Evolutionary conservation across 768 basidiomycete genomes (phyloP), one percentile per base, ranked within the genome.

Genomic region (Hericium alpestre): DNA sequence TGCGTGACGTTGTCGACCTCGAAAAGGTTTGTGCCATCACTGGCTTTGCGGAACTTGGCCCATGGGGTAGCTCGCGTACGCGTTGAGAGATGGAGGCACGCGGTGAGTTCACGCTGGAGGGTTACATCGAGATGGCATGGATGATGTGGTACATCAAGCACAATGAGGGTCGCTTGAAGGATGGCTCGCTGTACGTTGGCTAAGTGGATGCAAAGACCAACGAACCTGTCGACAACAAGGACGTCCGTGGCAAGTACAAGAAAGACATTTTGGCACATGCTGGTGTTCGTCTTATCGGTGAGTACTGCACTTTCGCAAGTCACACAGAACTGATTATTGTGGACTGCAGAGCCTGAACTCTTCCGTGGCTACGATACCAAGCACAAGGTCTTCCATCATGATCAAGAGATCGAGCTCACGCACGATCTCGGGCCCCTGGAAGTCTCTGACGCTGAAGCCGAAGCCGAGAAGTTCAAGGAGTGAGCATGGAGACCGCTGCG

Each of bases 11-110:
- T 58, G 81, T 98, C 60, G 96, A 98, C 68, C 78, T 98, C 22
- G 96, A 99, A 61, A 94, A 95, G 73, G 94, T 97, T 58, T 75
- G 93, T 58, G 96, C 98, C 57, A 78, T 97, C 66, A 95, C 96
- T 47, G 96, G 96, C 59, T 98, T 91, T 69, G 95, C 89, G 38
- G 96, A 99, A 70, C 92, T 98, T 53, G 89, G 96, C 2, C 96
- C 96, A 12, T 99, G 95, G 94, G 96, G 96, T 62, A 93, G 91
- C 67, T 89, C 95, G 2, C 84, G n/a, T n/a, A n/a, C n/a, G n/a
- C n/a, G 96, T 58, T 99, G 96, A 96, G 96, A 99, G 75, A 98
- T 99, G 93, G 96, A 99, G 69, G 94, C 93, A 49, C 80, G 84
- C 49, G 95, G 96, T 18, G 86, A 95, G 67, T 87, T 98, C 71